Conservation (phyloP, 2,329 filamentous ascomycete genomes). For the Hymenoscyphus linearis region DNA sequence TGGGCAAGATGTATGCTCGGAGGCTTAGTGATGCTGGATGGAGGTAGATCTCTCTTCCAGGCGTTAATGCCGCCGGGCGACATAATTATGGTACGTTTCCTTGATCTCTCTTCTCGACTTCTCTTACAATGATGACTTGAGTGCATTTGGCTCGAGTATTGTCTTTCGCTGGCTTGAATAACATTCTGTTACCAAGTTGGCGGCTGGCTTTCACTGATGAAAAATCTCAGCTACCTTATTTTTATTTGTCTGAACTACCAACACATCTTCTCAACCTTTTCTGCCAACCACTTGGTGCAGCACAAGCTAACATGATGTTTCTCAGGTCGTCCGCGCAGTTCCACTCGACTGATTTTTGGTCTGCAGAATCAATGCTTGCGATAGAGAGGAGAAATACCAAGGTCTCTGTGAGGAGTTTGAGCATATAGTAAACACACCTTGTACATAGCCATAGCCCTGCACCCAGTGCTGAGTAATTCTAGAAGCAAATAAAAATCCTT, state of each 20-base stretch:
- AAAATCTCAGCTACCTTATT: constrained; percentile 98
- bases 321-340: constrained; percentile 13
- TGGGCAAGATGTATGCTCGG: constrained; percentile 97
- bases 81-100: constrained; percentile 25
- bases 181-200: constrained; percentile 69
- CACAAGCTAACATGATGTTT: constrained; percentile 22
- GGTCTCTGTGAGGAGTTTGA: constrained; percentile 74
- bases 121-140: constrained; percentile 89
- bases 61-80: constrained; percentile 28
- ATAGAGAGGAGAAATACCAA: constrained; percentile 84
- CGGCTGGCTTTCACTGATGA: constrained; percentile 87
- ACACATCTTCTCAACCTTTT: constrained; percentile 14
- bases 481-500: constrained; percentile 83
- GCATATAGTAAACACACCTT: constrained; percentile 67
- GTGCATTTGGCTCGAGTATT: constrained; percentile 99
- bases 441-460: constrained; percentile 33
- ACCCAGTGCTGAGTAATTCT: constrained; percentile 38
- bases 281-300: constrained; percentile 11
- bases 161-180: constrained; percentile 54
- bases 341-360: constrained; percentile 26
- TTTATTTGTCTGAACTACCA: constrained; percentile 71
- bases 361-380: constrained; percentile 86
- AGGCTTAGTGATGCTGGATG: constrained; percentile 86
- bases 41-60: constrained; percentile 63
- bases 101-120: constrained; percentile 24